These are phyloP conservation scores for Thelonectria blattea DNA, from an alignment of 2,329 filamentous ascomycete species.

Conservation along the genomic window DNA sequence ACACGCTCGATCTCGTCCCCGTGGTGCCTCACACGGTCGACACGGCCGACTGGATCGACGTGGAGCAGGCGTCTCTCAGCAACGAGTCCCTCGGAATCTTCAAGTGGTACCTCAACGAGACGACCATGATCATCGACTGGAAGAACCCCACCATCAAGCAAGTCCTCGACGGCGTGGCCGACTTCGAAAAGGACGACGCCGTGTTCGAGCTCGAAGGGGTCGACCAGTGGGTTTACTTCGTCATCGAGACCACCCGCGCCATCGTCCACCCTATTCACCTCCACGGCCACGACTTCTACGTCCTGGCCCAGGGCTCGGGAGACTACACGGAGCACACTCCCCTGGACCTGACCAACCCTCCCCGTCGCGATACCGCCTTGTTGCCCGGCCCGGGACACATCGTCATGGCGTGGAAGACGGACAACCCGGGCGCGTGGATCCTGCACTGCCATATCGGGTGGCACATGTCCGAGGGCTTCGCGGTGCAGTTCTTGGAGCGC, in stretches of 20 bases:
- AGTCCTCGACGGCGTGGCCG: constrained; percentile 23
- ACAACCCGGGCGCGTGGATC: constrained; percentile 58
- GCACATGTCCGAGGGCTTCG: constrained; percentile 25
- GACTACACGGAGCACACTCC: constrained; percentile 21
- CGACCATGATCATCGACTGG: constrained; percentile 39
- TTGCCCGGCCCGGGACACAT: constrained; percentile 52
- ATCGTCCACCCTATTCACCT: constrained; percentile 46
- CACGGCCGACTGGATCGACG: constrained; percentile 34
- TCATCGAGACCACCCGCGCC: constrained; percentile 33
- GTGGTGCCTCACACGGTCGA: constrained; percentile 43
- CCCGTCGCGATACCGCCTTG: constrained; percentile 58
- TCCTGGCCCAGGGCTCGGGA: constrained; percentile 36
- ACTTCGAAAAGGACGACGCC: constrained; percentile 30
- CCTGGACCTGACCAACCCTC: constrained; percentile 48
- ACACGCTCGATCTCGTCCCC: constrained; percentile 44
- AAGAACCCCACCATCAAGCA: constrained; percentile 33
- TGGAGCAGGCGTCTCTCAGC: constrained; percentile 35
- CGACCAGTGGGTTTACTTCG: constrained; percentile 40
- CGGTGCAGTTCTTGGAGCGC: constrained; percentile 23
- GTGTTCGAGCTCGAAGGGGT: constrained; percentile 38
- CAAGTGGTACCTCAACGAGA: constrained; percentile 51
- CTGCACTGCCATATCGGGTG: constrained; percentile 56
- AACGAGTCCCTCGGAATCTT: constrained; percentile 42
- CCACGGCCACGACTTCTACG: constrained; percentile 45
- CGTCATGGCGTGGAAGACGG: constrained; percentile 56